phyloP scores from a whole-genome alignment of 1,139 yeast genomes.

The Meyerozyma sp. region DNA sequence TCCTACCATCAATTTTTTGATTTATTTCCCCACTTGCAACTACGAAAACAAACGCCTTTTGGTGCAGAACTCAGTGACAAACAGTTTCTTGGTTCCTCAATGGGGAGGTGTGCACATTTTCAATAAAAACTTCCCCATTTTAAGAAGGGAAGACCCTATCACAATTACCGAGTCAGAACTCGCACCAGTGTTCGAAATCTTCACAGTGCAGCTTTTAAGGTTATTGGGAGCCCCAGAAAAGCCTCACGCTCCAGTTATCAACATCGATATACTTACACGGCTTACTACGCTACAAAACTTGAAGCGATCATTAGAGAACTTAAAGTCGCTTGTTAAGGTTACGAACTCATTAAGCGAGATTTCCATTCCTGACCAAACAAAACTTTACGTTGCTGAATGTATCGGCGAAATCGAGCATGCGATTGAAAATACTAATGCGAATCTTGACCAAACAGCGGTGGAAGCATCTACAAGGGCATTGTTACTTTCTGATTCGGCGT shows the following conservation, averaged over 20 bases:
- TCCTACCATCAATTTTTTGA: slow-evolving; percentile 66
- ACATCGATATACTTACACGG: slow-evolving; percentile 66
- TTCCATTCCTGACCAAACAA: slow-evolving; percentile 72
- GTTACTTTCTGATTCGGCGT: slow-evolving; percentile 63
- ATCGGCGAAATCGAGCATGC: slow-evolving; percentile 30
- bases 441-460: slow-evolving; percentile 38
- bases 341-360: slow-evolving; percentile 67
- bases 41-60: slow-evolving; percentile 37
- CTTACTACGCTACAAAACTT: slow-evolving; percentile 52
- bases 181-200: slow-evolving; percentile 56
- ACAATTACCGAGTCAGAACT: slow-evolving; percentile 42
- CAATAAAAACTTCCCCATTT: slow-evolving; percentile 34
- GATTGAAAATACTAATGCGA: slow-evolving; percentile 20
- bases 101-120: slow-evolving; percentile 74
- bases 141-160: slow-evolving; percentile 12
- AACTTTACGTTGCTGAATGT: slow-evolving; percentile 39
- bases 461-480: slow-evolving; percentile 51
- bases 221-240: slow-evolving; percentile 61
- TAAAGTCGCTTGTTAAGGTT: slow-evolving; percentile 65
- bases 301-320: slow-evolving; percentile 45
- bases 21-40: slow-evolving; percentile 53
- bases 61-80: slow-evolving; percentile 45
- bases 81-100: slow-evolving; percentile 79
- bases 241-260: slow-evolving; percentile 51
- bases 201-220: slow-evolving; percentile 69